These are phyloP conservation scores for Venturia aucupariae DNA, from an alignment of 2,329 filamentous ascomycete genomes.

Conservation along the genomic window DNA sequence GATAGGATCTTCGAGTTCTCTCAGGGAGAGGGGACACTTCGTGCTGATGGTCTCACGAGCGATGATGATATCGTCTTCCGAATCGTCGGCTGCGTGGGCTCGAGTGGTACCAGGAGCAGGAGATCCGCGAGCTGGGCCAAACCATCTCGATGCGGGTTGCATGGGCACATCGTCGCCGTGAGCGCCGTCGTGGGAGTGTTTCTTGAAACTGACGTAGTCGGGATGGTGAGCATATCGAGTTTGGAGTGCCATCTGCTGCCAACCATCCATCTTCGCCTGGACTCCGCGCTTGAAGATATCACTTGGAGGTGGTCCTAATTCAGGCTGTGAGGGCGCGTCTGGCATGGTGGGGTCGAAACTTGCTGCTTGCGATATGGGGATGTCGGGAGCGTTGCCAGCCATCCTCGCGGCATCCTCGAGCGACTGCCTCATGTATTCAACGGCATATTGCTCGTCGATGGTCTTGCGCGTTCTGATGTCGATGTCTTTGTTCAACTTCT, in stretches of 20 bases:
- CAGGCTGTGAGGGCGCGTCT: slow-evolving; percentile 22
- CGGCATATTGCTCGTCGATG: slow-evolving; percentile 12
- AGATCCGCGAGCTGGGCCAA: slow-evolving; percentile 40
- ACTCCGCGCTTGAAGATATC: slow-evolving; percentile 28
- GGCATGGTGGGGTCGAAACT: slow-evolving; percentile 9
- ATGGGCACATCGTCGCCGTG: slow-evolving; percentile 44
- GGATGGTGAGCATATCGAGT: slow-evolving; percentile 50
- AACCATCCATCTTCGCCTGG: slow-evolving; percentile 34
- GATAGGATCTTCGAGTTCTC: slow-evolving; percentile 65
- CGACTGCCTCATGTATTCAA: background rate
- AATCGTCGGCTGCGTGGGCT: slow-evolving; percentile 37
- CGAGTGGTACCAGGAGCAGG: slow-evolving; percentile 34
- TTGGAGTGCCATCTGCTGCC: slow-evolving; percentile 29
- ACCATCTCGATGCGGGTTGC: slow-evolving; percentile 53
- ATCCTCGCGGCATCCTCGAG: background rate
- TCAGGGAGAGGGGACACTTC: slow-evolving; percentile 60
- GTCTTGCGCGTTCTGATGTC: slow-evolving; percentile 10
- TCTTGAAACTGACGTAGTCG: slow-evolving; percentile 52
- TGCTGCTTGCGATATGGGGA: background rate
- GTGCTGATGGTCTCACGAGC: slow-evolving; percentile 54
- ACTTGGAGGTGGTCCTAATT: background rate
- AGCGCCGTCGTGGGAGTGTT: slow-evolving; percentile 51
- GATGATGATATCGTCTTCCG: slow-evolving; percentile 61
- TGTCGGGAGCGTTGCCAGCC: background rate
- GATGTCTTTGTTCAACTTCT: slow-evolving; percentile 9